Base-by-base conservation (phyloP, 106 monocot genomes). In the Acanthochlamys bracteata region DNA sequence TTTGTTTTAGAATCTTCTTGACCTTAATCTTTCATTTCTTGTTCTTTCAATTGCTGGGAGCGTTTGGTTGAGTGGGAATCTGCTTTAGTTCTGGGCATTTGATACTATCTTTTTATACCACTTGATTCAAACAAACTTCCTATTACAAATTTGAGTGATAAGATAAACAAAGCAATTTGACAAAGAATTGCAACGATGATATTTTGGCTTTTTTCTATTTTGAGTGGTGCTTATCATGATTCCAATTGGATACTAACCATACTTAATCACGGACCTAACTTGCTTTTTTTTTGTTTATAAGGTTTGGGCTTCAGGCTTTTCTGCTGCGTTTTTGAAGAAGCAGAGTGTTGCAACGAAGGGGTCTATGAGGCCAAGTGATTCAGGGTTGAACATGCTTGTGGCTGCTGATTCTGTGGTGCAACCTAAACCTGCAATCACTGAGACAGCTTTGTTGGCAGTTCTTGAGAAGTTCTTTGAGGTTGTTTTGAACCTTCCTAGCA, bases 291-390 rank as follows among this genome's bases (percentile, higher is more conserved):
- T 17, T 56, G 49, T 39, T n/a, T n/a, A 69, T 41, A 73, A 98
- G 96, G 96, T 92, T 11, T 98, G 92, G 96, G 91, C 92, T 57
- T 85, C 83, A 17, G 96, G 96, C 24, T 98, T 98, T 66, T 98
- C 96, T 56, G 91, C 96, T 78, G 96, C 91, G 42, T 70, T 92
- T 72, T 64, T 98, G 67, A 98, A 88, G 62, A 92, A 98, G 72
- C 82, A 75, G 42, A 88, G 96, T 51, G 66, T 85, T 25, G 83
- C 80, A 40, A 73, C 91, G 13, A 92, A 87, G 72, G 82, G 86
- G n/a, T 22, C 64, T 7, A 20, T 11, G 27, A 65, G 39, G 24
- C 17, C 74, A 25, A 62, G 68, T 41, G 39, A 26, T 68, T 39
- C 59, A 19, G 67, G 68, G 10, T 54, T 46, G 45, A 60, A 68